Percentiles rank a stretch among this genome's conserved stretches.
phyloP scores from a whole-genome alignment of 768 basidiomycete species.

The Mycena filopes region DNA sequence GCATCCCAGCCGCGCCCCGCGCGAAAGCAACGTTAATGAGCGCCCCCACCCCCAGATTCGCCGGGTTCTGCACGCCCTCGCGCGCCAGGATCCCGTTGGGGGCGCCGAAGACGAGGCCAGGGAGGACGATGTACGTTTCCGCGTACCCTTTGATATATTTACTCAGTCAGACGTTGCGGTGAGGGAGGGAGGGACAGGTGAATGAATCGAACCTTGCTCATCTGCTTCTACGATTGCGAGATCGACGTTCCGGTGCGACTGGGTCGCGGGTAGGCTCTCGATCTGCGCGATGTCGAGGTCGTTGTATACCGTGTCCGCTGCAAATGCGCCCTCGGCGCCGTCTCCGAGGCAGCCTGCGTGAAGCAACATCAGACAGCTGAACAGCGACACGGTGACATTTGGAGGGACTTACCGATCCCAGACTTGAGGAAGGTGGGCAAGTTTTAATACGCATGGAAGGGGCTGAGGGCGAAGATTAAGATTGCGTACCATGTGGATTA shows the following conservation, averaged over 20 bases:
- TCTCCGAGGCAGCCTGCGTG: conserved; percentile 52
- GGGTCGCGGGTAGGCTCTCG: conserved; percentile 54
- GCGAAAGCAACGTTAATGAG: conserved; percentile 7
- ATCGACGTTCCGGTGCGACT: conserved; percentile 63
- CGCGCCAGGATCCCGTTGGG: conserved; percentile 45
- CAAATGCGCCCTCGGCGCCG: conserved; percentile 53
- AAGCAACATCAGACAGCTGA: too few relatives aligned
- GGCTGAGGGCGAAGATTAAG: too few relatives aligned
- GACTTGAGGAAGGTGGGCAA: conserved; percentile 1
- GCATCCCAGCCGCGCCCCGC: conserved; percentile 13
- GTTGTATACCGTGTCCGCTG: conserved; percentile 54
- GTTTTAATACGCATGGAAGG: background rate
- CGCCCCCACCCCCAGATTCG: background rate
- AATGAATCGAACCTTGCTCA: conserved; percentile 51
- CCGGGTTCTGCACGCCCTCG: conserved; percentile 46
- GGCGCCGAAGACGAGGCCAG: conserved; percentile 23
- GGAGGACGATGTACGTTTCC: conserved; percentile 21
- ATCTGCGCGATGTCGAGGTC: conserved; percentile 59
- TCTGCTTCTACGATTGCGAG: conserved; percentile 58
- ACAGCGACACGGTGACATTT: too few relatives aligned
- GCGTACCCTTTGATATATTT: conserved; percentile 2
- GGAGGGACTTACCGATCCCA: conserved; percentile 2
- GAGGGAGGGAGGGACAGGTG: too few relatives aligned
- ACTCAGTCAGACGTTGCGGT: too few relatives aligned
- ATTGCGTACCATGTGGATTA: conserved; percentile 30